phyloP scores from a whole-genome alignment of 805 yeast species.

The Brettanomyces naardenensis region DNA sequence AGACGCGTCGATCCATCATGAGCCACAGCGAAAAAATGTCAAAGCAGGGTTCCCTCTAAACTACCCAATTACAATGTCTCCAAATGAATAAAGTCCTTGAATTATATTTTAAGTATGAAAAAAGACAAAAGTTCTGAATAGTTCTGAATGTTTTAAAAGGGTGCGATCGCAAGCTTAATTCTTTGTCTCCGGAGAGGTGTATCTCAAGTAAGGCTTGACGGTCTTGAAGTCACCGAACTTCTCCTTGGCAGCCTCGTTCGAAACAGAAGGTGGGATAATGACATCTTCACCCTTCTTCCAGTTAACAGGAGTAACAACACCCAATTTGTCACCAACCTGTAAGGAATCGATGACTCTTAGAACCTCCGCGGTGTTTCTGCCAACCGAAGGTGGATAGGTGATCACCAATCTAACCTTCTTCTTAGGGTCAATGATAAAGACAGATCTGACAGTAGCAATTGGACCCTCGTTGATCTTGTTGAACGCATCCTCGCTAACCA shows the following conservation, averaged over 20 bases:
- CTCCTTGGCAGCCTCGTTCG: constrained; percentile 69
- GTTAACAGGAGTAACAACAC: constrained; percentile 86
- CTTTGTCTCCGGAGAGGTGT: constrained; percentile 26
- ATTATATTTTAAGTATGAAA: too few species aligned
- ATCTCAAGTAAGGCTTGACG: constrained; percentile 88
- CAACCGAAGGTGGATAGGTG: constrained; percentile 89
- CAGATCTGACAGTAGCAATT: constrained; percentile 86
- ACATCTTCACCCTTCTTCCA: constrained; percentile 90
- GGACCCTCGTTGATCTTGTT: constrained; percentile 64
- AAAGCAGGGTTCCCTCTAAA: too few species aligned
- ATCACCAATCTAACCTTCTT: constrained; percentile 82
- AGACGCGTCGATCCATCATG: too few species aligned
- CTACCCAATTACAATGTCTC: too few species aligned
- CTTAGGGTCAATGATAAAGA: constrained; percentile 81
- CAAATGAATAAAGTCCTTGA: too few species aligned
- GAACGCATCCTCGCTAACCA: constrained; percentile 83
- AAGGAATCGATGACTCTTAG: constrained; percentile 84
- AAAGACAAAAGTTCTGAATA: too few species aligned
- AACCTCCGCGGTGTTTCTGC: constrained; percentile 91
- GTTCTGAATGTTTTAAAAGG: too few species aligned
- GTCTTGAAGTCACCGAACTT: constrained; percentile 82
- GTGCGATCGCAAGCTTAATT: too few species aligned
- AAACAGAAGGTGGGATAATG: constrained; percentile 80
- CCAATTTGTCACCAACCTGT: constrained; percentile 75
- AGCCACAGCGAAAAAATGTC: too few species aligned